Conservation (phyloP, 495 filamentous ascomycete species). For the Neurospora terricola region DNA sequence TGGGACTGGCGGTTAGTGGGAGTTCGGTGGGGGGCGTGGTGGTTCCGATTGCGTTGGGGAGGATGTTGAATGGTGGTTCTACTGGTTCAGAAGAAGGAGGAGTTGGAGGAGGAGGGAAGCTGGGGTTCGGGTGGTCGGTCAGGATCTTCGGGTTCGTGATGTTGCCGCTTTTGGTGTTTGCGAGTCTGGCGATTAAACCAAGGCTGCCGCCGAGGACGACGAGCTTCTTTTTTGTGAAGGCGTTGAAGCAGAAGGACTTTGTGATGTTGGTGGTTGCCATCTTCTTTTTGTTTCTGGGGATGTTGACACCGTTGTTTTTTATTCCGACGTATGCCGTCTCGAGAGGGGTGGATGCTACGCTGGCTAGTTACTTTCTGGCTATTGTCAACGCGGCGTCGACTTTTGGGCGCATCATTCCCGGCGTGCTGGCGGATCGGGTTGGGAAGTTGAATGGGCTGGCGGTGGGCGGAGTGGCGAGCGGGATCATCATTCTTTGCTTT, state of each 20-base stretch:
- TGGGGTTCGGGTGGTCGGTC: conserved; percentile 53
- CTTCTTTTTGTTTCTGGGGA: conserved; percentile 40
- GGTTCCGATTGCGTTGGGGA: conserved; percentile 36
- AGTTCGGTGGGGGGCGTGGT: conserved; percentile 49
- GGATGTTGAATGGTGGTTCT: conserved; percentile 24
- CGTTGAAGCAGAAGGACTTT: conserved; percentile 29
- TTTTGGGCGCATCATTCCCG: conserved; percentile 48
- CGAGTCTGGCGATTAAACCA: conserved; percentile 29
- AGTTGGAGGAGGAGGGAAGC: neutral
- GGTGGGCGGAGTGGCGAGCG: conserved; percentile 21
- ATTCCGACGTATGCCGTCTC: conserved; percentile 41
- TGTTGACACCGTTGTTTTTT: conserved; percentile 50
- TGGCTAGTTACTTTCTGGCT: conserved; percentile 43
- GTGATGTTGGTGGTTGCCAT: conserved; percentile 28
- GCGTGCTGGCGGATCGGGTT: conserved; percentile 42
- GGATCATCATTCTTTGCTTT: conserved; percentile 36
- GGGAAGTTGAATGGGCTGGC: conserved; percentile 42
- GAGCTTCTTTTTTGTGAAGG: conserved; percentile 29
- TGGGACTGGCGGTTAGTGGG: conserved; percentile 46
- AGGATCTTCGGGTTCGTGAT: conserved; percentile 49
- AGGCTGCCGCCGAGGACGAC: conserved; percentile 36
- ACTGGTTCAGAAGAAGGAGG: neutral
- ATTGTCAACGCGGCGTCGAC: conserved; percentile 46
- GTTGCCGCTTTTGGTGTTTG: conserved; percentile 35
- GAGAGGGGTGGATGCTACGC: conserved; percentile 33